These are phyloP conservation scores for Magnolia officinalis DNA, from an alignment of 164 flowering plant genomes.

Conservation along the genomic window DNA sequence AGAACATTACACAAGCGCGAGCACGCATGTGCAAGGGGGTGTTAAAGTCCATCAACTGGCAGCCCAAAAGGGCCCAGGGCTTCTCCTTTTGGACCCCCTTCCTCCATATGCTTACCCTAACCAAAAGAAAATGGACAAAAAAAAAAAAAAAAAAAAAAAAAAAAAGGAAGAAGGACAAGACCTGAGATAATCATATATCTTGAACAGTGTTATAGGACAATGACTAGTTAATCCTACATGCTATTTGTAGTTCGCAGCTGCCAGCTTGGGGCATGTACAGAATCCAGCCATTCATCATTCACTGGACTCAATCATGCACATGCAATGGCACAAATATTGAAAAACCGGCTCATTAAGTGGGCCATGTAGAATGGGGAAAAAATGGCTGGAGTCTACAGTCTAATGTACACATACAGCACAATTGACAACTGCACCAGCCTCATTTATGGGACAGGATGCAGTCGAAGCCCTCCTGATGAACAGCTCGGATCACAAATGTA, in stretches of 20 bases:
- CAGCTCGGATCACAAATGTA: too few relatives aligned
- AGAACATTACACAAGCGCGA: background rate
- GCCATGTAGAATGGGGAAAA: too few relatives aligned
- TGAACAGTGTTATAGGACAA: background rate
- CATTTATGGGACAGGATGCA: too few relatives aligned
- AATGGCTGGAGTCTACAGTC: too few relatives aligned
- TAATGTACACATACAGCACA: too few relatives aligned
- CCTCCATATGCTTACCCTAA: background rate
- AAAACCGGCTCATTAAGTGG: too few relatives aligned
- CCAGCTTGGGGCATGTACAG: background rate
- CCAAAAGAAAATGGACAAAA: background rate
- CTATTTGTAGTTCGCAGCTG: background rate
- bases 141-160: too few relatives aligned
- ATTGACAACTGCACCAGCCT: too few relatives aligned
- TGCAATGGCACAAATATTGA: background rate
- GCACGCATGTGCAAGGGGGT: background rate
- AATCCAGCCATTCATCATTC: background rate
- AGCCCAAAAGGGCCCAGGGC: background rate
- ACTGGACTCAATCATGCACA: background rate
- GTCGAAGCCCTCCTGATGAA: too few relatives aligned
- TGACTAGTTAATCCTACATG: background rate
- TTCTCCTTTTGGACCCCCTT: background rate
- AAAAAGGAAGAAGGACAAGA: background rate
- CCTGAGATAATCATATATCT: background rate
- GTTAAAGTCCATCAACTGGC: background rate